phyloP scores from a whole-genome alignment of 345 rosid species.

The Murraya koenigii region DNA sequence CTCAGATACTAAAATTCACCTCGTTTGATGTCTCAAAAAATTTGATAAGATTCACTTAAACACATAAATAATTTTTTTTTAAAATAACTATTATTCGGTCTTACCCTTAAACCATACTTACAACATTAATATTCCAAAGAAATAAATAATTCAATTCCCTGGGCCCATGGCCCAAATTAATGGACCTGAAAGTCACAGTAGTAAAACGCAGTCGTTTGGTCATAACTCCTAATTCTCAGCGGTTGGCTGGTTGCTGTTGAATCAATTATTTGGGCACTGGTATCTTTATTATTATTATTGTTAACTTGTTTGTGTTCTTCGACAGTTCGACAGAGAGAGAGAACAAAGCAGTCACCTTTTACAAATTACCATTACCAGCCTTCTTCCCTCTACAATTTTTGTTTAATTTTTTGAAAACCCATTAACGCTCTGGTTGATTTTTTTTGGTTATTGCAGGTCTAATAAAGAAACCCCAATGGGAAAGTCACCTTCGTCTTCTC shows the following conservation, averaged over 20 bases:
- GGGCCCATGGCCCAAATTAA: background rate
- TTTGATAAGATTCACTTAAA: too few species aligned
- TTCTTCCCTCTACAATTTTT: background rate
- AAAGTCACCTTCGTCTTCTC: slow-evolving; percentile 38
- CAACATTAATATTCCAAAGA: background rate
- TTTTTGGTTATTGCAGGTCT: slow-evolving; percentile 19
- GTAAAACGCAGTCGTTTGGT: background rate
- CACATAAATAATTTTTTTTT: too few species aligned
- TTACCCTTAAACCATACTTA: background rate
- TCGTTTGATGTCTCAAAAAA: too few species aligned
- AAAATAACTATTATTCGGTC: too few species aligned
- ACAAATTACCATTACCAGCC: background rate
- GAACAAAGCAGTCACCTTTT: background rate
- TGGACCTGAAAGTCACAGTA: background rate
- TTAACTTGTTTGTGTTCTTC: too few species aligned
- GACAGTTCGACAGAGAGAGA: background rate
- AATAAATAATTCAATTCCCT: too few species aligned
- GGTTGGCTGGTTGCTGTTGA: background rate
- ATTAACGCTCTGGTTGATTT: background rate
- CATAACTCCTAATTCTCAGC: background rate
- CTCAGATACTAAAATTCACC: too few species aligned
- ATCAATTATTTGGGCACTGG: background rate
- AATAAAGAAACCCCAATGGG: slow-evolving; percentile 30
- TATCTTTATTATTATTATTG: too few species aligned
- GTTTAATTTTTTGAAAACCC: background rate